phyloP scores from a whole-genome alignment of 306 rosid species.

The Cicer chorassanicum region DNA sequence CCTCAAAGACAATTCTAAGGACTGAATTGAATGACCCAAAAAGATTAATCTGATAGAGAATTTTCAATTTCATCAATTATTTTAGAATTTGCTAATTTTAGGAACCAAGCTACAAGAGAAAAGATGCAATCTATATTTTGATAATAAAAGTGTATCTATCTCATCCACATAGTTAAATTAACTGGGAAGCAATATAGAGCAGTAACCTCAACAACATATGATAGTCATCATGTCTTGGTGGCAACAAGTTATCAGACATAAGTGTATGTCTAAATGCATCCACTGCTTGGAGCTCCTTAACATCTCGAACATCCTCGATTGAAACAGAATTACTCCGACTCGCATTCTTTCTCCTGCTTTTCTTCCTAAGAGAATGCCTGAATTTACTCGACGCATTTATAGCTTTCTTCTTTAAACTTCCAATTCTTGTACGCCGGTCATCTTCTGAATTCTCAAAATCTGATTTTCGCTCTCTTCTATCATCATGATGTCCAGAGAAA shows the following conservation, averaged over 20 bases:
- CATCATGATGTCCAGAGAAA: slow-evolving; percentile 62
- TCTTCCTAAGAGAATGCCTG: slow-evolving; percentile 81
- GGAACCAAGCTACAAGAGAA: background rate
- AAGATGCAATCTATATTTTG: background rate
- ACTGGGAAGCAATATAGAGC: background rate
- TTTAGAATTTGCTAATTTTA: background rate
- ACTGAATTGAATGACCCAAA: background rate
- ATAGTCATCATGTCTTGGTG: slow-evolving; percentile 74
- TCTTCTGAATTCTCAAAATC: slow-evolving; percentile 84
- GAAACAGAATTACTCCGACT: slow-evolving; percentile 56
- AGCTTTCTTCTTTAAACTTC: slow-evolving; percentile 80
- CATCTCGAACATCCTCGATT: slow-evolving; percentile 86
- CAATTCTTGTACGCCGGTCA: slow-evolving; percentile 72
- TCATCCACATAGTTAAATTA: background rate
- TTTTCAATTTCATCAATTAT: background rate
- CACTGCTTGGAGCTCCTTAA: slow-evolving; percentile 76
- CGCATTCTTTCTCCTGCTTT: slow-evolving; percentile 57
- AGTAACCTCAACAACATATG: slow-evolving; percentile 80
- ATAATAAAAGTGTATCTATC: background rate
- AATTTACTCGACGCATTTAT: slow-evolving; percentile 82
- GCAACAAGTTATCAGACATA: slow-evolving; percentile 70
- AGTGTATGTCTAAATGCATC: slow-evolving; percentile 78
- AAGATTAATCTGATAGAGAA: background rate
- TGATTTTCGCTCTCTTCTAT: slow-evolving; percentile 72
- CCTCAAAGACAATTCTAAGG: background rate